These are phyloP conservation scores for Ogataea pilisensis DNA, from an alignment of 805 yeast genomes.

Conservation along the genomic window DNA sequence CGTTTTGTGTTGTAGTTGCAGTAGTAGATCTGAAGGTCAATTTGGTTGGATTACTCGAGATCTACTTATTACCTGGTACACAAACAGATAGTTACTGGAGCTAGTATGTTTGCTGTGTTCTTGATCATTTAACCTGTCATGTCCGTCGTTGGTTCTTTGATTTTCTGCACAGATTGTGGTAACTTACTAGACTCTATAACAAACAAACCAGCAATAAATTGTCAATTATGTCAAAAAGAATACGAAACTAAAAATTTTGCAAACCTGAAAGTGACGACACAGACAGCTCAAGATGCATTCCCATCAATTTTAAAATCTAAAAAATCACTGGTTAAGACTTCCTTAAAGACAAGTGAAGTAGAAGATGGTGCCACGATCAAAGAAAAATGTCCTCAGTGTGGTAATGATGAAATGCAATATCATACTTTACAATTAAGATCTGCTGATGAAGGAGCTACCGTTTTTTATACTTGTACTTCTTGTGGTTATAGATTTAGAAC, in stretches of 20 bases:
- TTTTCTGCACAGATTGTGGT: slow-evolving; percentile 93
- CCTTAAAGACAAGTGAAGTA: slow-evolving; percentile 67
- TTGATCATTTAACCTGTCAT: slow-evolving; percentile 35
- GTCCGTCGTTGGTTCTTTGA: slow-evolving; percentile 95
- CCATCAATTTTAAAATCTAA: slow-evolving; percentile 81
- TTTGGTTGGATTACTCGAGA: too few species aligned
- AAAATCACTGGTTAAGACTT: slow-evolving; percentile 86
- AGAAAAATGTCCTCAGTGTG: slow-evolving; percentile 98
- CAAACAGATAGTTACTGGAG: background rate
- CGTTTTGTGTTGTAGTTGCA: background rate
- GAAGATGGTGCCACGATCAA: slow-evolving; percentile 96
- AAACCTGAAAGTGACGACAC: slow-evolving; percentile 80
- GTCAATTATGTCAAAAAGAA: slow-evolving; percentile 45
- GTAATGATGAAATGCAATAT: slow-evolving; percentile 96
- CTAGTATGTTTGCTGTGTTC: too few species aligned
- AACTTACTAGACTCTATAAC: slow-evolving; percentile 72
- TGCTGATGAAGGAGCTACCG: slow-evolving; percentile 99
- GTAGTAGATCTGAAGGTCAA: too few species aligned
- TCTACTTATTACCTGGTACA: too few species aligned
- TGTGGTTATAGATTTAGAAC: slow-evolving; percentile 95
- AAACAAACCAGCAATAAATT: slow-evolving; percentile 45
- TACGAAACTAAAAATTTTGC: slow-evolving; percentile 53
- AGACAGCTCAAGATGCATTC: slow-evolving; percentile 88
- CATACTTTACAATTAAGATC: slow-evolving; percentile 95
- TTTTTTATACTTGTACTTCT: slow-evolving; percentile 89